Evolutionary conservation across 495 filamentous ascomycete species (phyloP).

Genomic region (Venustampulla echinocandica): DNA sequence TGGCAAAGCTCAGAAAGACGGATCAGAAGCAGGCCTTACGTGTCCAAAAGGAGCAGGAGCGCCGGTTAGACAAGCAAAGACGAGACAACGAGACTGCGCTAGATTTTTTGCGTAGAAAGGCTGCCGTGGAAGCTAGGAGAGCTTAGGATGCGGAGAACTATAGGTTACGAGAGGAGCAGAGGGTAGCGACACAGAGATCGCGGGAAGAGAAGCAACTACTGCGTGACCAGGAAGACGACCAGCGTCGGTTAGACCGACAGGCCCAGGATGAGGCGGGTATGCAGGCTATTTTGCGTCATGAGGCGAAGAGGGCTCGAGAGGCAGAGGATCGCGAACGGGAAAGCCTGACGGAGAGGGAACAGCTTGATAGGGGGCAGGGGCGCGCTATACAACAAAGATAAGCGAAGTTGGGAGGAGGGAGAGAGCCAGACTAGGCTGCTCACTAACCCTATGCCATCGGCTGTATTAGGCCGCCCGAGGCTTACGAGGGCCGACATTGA

Average conservation of each 20-base stretch:
- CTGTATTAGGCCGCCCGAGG: neutral
- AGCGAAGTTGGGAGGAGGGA: neutral
- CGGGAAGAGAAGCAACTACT: too few species aligned
- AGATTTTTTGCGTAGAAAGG: too few species aligned
- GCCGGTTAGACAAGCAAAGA: neutral
- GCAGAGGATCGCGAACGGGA: neutral
- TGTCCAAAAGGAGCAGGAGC: neutral
- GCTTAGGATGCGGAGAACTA: too few species aligned
- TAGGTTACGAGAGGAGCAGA: too few species aligned
- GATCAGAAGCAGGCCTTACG: neutral
- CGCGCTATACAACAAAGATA: neutral
- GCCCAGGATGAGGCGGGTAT: too few species aligned
- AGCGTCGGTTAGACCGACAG: too few species aligned
- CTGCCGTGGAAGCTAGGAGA: too few species aligned
- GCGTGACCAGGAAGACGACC: too few species aligned
- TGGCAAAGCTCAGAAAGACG: slow-evolving; percentile 2
- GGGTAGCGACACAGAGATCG: too few species aligned
- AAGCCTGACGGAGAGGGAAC: neutral
- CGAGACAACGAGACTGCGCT: neutral
- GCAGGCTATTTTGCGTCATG: too few species aligned
- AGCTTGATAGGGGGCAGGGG: neutral
- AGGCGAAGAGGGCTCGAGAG: neutral
- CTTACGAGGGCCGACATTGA: neutral
- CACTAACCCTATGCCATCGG: neutral
- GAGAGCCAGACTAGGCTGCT: neutral